Evolutionary conservation across 148 eudicot genomes (phyloP), one percentile per base, ranked within the genome.

Genomic region (Pouteria glomerata): DNA sequence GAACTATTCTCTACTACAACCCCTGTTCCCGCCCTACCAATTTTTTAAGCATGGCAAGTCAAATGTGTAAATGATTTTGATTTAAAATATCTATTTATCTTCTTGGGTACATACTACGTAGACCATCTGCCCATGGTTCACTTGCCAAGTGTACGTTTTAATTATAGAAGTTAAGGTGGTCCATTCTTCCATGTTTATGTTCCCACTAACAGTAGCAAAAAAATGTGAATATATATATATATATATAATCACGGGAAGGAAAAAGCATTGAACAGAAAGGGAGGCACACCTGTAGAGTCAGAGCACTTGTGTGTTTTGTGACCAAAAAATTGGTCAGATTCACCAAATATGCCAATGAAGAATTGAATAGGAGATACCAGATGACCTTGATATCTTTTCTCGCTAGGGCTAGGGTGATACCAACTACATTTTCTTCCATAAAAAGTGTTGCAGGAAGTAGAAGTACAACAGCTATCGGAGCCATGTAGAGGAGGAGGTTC

Each of bases 401-500:
- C 39, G 77, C 82, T 57, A 82, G 78, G 39, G 82, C 82, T 13
- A 82, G 29, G 14, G 85, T 76, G 42, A 79, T 76, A 42, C 80
- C 85, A 23, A 82, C 82, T 44, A 82, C 82, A 69, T 78, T 78
- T 63, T 72, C 71, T 66, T 82, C 85, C 85, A 82, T 82, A 15
- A 57, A 41, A 14, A 82, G 74, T 48, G 85, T 78, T 44, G 77
- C 85, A 16, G 85, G 85, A 50, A 82, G 79, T 52, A 82, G 82
- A 62, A 79, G 69, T 18, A 82, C 77, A 59, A 82, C 85, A 72
- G 85, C 85, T 35, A 82, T 73, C 58, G 85, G 85, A 76, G 85
- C 82, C 85, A 82, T 82, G 72, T 82, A 82, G 18, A 82, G 77
- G 48, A 82, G 82, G 57, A 82, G 79, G 69, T 82, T 82, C 82